These are phyloP conservation scores for Trypanosoma caninum DNA, from an alignment of 208 protist species.

Conservation along the genomic window DNA sequence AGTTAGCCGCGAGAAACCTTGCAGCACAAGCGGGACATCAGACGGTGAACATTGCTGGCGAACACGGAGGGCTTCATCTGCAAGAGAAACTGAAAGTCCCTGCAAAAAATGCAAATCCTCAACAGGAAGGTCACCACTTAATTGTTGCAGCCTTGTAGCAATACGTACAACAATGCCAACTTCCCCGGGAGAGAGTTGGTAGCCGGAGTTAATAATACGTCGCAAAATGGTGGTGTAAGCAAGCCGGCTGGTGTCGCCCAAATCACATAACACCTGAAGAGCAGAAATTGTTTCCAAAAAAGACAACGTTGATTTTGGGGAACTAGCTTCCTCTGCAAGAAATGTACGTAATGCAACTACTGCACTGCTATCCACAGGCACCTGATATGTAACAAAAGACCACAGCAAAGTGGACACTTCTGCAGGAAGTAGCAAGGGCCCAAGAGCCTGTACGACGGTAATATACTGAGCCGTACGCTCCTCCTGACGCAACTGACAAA, in stretches of 20 bases:
- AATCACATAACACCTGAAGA: conserved; percentile 19
- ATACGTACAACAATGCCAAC: conserved; percentile 28
- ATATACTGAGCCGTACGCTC: conserved; percentile 39
- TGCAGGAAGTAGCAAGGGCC: conserved; percentile 26
- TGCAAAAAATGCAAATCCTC: conserved; percentile 23
- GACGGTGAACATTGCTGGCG: conserved; percentile 36
- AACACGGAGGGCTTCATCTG: conserved; percentile 33
- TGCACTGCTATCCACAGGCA: conserved; percentile 4
- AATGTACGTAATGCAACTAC: conserved; percentile 11
- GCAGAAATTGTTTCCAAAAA: conserved; percentile 14
- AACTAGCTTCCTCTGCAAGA: conserved; percentile 11
- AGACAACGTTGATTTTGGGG: conserved; percentile 16
- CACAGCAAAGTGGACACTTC: conserved; percentile 24
- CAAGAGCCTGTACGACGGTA: conserved; percentile 30
- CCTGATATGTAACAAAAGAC: conserved; percentile 16
- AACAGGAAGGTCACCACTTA: not conserved
- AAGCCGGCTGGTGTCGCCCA: conserved; percentile 7
- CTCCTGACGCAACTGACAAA: conserved; percentile 46
- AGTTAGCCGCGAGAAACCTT: conserved; percentile 48
- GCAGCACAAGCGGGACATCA: conserved; percentile 45
- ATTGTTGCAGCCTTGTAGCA: conserved; percentile 14
- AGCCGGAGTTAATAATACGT: conserved; percentile 17
- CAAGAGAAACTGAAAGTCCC: conserved; percentile 29
- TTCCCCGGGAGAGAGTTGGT: conserved; percentile 19
- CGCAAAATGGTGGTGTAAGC: conserved; percentile 17